These are phyloP conservation scores for Aspergillus oerlinghausenensis DNA, from an alignment of 2,329 filamentous ascomycete species.

Conservation along the genomic window DNA sequence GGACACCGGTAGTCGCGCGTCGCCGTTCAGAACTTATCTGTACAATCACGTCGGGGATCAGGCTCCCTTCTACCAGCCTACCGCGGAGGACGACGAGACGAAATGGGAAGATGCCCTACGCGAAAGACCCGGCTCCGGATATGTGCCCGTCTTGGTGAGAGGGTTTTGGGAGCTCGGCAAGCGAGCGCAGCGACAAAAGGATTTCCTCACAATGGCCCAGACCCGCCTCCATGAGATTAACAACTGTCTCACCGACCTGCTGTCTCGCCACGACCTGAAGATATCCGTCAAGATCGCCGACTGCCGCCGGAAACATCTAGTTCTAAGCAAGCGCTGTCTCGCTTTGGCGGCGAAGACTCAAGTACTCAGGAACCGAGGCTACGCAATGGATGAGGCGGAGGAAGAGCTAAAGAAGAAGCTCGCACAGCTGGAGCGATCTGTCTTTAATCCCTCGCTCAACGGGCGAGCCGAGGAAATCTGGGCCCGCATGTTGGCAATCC, in stretches of 20 bases:
- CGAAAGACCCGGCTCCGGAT: slow-evolving; percentile 53
- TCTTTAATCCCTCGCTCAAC: slow-evolving; percentile 57
- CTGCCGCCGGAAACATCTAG: slow-evolving; percentile 55
- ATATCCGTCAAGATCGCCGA: slow-evolving; percentile 56
- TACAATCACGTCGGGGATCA: slow-evolving; percentile 60
- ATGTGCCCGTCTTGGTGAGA: slow-evolving; percentile 56
- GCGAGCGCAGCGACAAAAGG: slow-evolving; percentile 54
- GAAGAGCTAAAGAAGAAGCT: slow-evolving; percentile 61
- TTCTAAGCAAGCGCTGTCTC: slow-evolving; percentile 57
- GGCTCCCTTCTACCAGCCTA: slow-evolving; percentile 58
- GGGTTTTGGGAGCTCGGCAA: slow-evolving; percentile 58
- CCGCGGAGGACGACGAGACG: slow-evolving; percentile 53
- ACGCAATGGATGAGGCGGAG: slow-evolving; percentile 61
- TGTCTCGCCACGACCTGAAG: slow-evolving; percentile 57
- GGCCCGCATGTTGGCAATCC: slow-evolving; percentile 60
- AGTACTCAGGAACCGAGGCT: slow-evolving; percentile 58
- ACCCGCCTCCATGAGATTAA: slow-evolving; percentile 62
- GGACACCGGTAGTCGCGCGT: slow-evolving; percentile 49
- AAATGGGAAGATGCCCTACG: slow-evolving; percentile 63
- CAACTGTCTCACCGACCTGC: slow-evolving; percentile 54
- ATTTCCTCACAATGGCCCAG: slow-evolving; percentile 55
- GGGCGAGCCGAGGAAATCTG: slow-evolving; percentile 62
- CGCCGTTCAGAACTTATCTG: slow-evolving; percentile 57
- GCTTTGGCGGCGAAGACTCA: slow-evolving; percentile 61
- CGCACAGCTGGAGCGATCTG: slow-evolving; percentile 52